Evolutionary conservation across 2,329 filamentous ascomycete genomes (phyloP).

Genomic region (Neonectria ditissima): DNA sequence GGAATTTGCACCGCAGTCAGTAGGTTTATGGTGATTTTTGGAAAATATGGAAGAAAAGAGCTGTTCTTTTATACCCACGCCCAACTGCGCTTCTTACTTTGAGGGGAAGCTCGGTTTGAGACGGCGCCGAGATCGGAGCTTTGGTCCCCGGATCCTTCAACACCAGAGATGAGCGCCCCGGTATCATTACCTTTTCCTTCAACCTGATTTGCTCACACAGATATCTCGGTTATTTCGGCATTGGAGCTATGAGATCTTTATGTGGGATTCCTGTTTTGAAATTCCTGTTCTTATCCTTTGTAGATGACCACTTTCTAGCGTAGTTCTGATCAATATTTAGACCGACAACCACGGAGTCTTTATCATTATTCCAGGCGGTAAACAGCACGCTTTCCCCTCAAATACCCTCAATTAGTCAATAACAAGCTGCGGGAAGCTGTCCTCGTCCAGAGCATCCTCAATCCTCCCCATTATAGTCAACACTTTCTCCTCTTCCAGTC

Average conservation of each 20-base stretch:
- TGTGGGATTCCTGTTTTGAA: not conserved
- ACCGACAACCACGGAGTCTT: not conserved
- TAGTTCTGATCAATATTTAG: not conserved
- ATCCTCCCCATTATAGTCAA: slow-evolving; percentile 82
- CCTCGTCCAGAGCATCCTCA: slow-evolving; percentile 76
- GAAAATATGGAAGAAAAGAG: not conserved
- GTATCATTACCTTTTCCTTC: slow-evolving; percentile 27
- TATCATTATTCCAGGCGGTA: not conserved
- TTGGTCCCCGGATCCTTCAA: slow-evolving; percentile 18
- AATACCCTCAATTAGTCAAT: slow-evolving; percentile 53
- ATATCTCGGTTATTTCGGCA: slow-evolving; percentile 12
- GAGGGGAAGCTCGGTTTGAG: slow-evolving; percentile 33
- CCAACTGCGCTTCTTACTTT: slow-evolving; percentile 9
- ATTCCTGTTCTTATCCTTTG: not conserved
- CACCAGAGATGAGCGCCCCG: slow-evolving; percentile 16
- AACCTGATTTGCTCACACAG: slow-evolving; percentile 25
- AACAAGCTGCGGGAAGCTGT: slow-evolving; percentile 65
- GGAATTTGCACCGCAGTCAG: too few relatives aligned
- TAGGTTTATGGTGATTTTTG: too few relatives aligned
- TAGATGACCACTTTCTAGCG: not conserved
- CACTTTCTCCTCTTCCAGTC: slow-evolving; percentile 90
- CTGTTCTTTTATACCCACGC: slow-evolving; percentile 33
- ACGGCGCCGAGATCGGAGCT: slow-evolving; percentile 43
- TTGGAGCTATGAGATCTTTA: slow-evolving; percentile 38
- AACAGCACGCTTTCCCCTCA: not conserved